Evolutionary conservation across 1,284 basidiomycete genomes (phyloP).

Genomic region (Ustilago bromivora): DNA sequence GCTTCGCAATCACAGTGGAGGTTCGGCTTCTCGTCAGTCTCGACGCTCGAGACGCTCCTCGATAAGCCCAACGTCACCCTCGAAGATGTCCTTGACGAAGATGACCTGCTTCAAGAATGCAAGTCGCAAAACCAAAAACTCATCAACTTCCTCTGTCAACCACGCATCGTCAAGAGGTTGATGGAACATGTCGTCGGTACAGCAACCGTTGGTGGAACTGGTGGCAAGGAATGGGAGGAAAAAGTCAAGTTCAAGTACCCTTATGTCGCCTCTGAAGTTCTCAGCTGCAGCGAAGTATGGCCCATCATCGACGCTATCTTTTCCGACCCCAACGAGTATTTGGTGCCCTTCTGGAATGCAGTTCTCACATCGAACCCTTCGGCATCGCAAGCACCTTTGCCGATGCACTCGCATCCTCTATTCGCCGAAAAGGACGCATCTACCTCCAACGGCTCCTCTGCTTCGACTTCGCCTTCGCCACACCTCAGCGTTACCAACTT

Average conservation of each 20-base stretch:
- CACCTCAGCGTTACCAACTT: slow-evolving; percentile 49
- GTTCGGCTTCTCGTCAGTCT: slow-evolving; percentile 66
- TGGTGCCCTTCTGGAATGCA: slow-evolving; percentile 84
- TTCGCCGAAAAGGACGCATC: slow-evolving; percentile 50
- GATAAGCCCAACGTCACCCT: slow-evolving; percentile 72
- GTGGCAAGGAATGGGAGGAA: slow-evolving; percentile 65
- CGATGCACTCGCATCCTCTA: slow-evolving; percentile 66
- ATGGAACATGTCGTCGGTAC: slow-evolving; percentile 86
- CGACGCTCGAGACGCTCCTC: slow-evolving; percentile 64
- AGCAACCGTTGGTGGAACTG: slow-evolving; percentile 80
- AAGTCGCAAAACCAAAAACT: slow-evolving; percentile 91
- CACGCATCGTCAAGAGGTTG: slow-evolving; percentile 82
- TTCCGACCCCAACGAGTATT: slow-evolving; percentile 75
- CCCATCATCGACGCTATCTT: slow-evolving; percentile 91
- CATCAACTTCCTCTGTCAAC: slow-evolving; percentile 84
- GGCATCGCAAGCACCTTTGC: slow-evolving; percentile 59
- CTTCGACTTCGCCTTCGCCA: slow-evolving; percentile 40
- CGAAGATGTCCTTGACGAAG: slow-evolving; percentile 92
- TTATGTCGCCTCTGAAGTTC: slow-evolving; percentile 91
- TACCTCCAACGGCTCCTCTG: slow-evolving; percentile 25
- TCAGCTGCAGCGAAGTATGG: slow-evolving; percentile 91
- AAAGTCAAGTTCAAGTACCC: slow-evolving; percentile 76
- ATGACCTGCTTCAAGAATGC: slow-evolving; percentile 93
- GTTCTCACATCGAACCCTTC: slow-evolving; percentile 80
- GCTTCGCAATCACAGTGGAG: slow-evolving; percentile 53